phyloP scores from a whole-genome alignment of 2,329 filamentous ascomycete species.

The Cryphonectria japonica region DNA sequence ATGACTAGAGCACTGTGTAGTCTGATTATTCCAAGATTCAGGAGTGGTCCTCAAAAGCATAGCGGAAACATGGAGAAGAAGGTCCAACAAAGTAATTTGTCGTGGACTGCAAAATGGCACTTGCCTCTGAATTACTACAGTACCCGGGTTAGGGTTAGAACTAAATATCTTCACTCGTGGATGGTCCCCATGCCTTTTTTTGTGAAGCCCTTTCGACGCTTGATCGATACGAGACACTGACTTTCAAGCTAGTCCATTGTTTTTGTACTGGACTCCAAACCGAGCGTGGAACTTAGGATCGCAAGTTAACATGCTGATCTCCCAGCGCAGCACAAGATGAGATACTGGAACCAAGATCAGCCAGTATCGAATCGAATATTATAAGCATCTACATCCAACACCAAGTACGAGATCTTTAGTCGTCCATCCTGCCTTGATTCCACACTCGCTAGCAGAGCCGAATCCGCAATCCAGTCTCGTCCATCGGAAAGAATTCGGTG shows the following conservation, averaged over 20 bases:
- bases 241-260: neutral
- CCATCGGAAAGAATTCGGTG: neutral
- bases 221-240: neutral
- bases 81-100: neutral
- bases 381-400: neutral
- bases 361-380: neutral
- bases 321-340: constrained; percentile 11
- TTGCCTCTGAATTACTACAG: neutral
- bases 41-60: neutral
- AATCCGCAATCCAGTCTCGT: neutral
- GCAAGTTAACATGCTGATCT: neutral
- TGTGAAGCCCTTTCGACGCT: neutral
- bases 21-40: neutral
- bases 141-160: neutral
- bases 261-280: neutral
- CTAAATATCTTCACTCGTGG: neutral
- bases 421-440: neutral
- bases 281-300: neutral
- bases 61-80: neutral
- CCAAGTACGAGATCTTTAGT: neutral
- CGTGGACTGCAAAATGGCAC: neutral
- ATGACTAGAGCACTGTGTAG: neutral
- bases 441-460: neutral
- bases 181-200: neutral
- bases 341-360: constrained; percentile 6